These are phyloP conservation scores for Spergularia azorica DNA, from an alignment of 179 eudicot genomes.

Conservation along the genomic window DNA sequence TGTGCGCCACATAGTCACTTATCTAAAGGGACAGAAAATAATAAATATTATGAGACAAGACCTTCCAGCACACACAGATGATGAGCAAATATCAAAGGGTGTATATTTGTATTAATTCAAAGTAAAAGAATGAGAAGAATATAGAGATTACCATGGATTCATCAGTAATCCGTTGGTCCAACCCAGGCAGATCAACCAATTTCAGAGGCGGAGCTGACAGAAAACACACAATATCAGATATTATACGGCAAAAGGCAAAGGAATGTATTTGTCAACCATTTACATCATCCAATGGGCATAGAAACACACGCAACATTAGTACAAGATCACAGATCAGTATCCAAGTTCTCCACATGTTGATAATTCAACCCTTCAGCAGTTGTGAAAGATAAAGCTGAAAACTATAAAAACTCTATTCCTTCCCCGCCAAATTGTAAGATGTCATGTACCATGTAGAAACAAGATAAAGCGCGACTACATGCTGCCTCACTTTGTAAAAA, in stretches of 20 bases:
- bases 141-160: conserved; percentile 74
- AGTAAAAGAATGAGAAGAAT: conserved; percentile 12
- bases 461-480: background rate
- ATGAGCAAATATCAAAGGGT: background rate
- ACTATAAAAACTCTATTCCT: conserved; percentile 1
- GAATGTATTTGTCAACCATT: conserved; percentile 5
- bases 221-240: conserved; percentile 17
- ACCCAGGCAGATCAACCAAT: conserved; percentile 92
- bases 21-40: conserved; percentile 35
- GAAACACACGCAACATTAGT: conserved; percentile 2
- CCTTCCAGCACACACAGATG: conserved; percentile 13
- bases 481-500: background rate
- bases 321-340: background rate
- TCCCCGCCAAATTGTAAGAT: conserved; percentile 2
- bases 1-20: conserved; percentile 81
- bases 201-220: conserved; percentile 87
- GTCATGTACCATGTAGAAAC: background rate
- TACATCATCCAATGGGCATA: background rate
- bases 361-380: no score
- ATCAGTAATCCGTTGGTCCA: conserved; percentile 86
- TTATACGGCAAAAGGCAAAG: conserved; percentile 1
- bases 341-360: background rate
- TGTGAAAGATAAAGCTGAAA: background rate
- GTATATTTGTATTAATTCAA: background rate
- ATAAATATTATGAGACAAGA: conserved; percentile 25